Evolutionary conservation across 345 rosid species (phyloP).

Genomic region (Eutrema heterophyllum): DNA sequence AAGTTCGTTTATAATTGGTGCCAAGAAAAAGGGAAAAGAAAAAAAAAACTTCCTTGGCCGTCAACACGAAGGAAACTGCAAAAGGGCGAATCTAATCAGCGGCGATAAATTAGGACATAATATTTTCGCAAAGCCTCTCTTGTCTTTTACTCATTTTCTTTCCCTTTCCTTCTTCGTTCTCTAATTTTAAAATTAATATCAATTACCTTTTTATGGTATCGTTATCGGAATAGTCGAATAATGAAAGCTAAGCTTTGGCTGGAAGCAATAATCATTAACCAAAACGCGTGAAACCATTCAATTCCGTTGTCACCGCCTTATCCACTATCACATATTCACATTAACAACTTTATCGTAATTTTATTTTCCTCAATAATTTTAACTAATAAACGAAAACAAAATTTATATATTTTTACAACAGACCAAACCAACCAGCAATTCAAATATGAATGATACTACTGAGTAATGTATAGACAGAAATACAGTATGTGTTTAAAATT

Average conservation of each 20-base stretch:
- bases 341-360: not conserved
- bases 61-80: conserved; percentile 16
- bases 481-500: not conserved
- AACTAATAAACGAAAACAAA: not conserved
- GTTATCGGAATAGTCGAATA: conserved; percentile 15
- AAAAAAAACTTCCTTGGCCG: not conserved
- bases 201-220: not conserved
- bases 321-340: not conserved
- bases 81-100: not conserved
- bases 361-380: not conserved
- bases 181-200: not conserved
- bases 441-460: not conserved
- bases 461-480: not conserved
- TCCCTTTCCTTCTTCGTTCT: not conserved
- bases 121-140: not conserved
- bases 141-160: conserved; percentile 10
- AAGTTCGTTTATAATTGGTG: not conserved
- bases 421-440: not conserved
- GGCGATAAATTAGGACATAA: conserved; percentile 19
- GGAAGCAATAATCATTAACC: conserved; percentile 42
- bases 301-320: conserved; percentile 15
- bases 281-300: conserved; percentile 42
- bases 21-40: not conserved
- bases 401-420: not conserved
- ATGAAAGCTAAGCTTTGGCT: conserved; percentile 36